These are phyloP conservation scores for Quercus bicolor DNA, from an alignment of 306 rosid genomes.

Conservation along the genomic window DNA sequence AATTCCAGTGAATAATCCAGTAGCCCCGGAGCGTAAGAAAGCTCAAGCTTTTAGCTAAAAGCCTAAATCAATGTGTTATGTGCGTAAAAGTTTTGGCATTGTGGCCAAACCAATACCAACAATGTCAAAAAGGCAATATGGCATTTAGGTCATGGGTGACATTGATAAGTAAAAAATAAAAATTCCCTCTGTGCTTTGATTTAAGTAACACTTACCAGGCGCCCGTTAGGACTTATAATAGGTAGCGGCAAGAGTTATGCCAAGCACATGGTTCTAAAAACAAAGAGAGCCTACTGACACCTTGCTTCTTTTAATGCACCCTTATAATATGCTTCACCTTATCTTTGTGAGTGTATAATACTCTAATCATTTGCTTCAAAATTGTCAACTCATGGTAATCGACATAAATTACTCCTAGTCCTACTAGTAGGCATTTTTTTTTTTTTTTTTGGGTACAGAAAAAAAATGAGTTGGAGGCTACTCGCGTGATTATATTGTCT, in stretches of 20 bases:
- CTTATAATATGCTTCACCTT: background rate
- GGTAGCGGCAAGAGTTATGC: background rate
- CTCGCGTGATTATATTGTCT: fast-evolving
- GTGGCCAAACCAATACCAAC: background rate
- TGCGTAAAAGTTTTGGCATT: background rate
- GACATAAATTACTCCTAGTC: no score
- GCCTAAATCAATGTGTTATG: background rate
- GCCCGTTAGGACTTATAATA: background rate
- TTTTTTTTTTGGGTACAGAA: background rate
- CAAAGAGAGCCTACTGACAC: background rate
- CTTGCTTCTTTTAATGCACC: background rate
- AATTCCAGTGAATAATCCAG: background rate
- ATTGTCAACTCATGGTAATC: background rate
- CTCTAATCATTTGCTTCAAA: background rate
- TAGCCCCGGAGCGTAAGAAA: background rate
- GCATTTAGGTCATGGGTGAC: background rate
- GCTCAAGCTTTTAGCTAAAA: background rate
- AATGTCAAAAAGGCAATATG: background rate
- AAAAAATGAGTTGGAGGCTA: no score
- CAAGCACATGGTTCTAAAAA: background rate
- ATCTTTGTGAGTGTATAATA: background rate
- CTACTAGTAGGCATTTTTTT: no score
- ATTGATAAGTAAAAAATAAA: background rate
- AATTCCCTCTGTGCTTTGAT: background rate
- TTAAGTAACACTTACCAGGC: slow-evolving; percentile 2